These are phyloP conservation scores for Sphagnum tenellum DNA, from an alignment of 225 moss, liverwort and hornwort genomes.

Conservation along the genomic window DNA sequence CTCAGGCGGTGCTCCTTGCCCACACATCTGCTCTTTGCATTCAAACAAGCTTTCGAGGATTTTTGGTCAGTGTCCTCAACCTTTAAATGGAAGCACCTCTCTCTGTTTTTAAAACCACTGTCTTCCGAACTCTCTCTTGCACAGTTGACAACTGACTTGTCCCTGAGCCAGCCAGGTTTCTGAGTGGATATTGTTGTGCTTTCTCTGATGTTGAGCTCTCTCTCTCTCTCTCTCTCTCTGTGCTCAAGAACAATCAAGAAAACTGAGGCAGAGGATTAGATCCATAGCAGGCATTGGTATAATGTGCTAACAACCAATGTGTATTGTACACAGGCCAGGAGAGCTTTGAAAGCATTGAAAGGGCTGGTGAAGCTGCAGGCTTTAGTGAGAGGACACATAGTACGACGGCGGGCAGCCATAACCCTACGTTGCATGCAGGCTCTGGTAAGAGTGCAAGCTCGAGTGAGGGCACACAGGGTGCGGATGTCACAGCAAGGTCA, in stretches of 20 bases:
- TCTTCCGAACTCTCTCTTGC: too few relatives aligned
- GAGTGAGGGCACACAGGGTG: constrained; percentile 72
- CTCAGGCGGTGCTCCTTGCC: too few relatives aligned
- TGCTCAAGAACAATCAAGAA: too few relatives aligned
- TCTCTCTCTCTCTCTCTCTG: too few relatives aligned
- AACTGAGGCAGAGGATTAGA: too few relatives aligned
- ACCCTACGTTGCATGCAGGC: constrained; percentile 87
- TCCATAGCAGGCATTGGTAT: too few relatives aligned
- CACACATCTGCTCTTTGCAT: constrained; percentile 62
- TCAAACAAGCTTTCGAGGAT: constrained; percentile 79
- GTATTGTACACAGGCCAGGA: constrained; percentile 43
- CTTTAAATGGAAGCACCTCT: too few relatives aligned
- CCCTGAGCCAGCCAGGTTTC: background rate
- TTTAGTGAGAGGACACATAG: constrained; percentile 67
- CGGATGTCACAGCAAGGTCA: constrained; percentile 68
- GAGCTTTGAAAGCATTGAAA: constrained; percentile 75
- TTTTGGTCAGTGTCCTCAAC: constrained; percentile 34
- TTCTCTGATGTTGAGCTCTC: too few relatives aligned
- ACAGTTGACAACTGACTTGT: background rate
- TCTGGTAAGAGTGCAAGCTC: constrained; percentile 77
- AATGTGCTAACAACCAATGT: too few relatives aligned
- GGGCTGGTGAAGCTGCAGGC: constrained; percentile 79
- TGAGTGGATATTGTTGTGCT: background rate
- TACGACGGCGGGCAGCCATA: constrained; percentile 75
- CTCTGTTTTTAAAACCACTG: too few relatives aligned